Base-by-base conservation (phyloP, 345 rosid genomes). In the Eucalyptus polybractea region DNA sequence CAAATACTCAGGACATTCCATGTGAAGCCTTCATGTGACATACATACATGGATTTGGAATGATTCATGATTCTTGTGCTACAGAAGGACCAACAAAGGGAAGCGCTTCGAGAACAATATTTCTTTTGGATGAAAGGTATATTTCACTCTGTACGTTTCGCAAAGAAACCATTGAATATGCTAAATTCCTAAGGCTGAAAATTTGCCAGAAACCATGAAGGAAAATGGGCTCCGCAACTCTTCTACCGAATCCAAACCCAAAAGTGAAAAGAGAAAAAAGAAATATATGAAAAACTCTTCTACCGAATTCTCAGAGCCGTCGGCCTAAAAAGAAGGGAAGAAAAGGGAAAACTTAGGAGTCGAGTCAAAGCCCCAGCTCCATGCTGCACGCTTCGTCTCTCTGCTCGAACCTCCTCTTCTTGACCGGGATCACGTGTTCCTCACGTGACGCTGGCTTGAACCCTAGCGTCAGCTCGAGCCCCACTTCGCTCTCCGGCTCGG, bases 391-490 rank as follows among this genome's bases (percentile, higher is more conserved):
- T 80, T 92, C 88, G n/a, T 87, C 92, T 69, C 81, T 54, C 3
- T 86, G 89, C 60, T 94, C 96, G 8, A 95, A 45, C 89, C 92
- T 96, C 54, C 97, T 93, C 88, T 96, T 96, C 93, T 96, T 96
- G 87, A 96, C 92, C 0, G 97, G 98, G 1, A 96, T 93, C 95
- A 93, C 94, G 94, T 93, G 96, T 86, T 65, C 65, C 56, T 87
- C 95, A 90, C 94, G 94, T 91, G 93, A 80, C 37, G 58, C 25
- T 24, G 96, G 95, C 92, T 92, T 8, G 92, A 42, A 50, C 97
- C 97, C 86, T 65, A 95, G 93, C 11, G 96, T 94, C 90, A 96
- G 94, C 91, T 95, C 96, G 60, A 96, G 91, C 51, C 92, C 94
- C 33, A 92, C 44, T 29, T 90, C 94, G 29, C 89, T 89, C 45